Evolutionary conservation across 352 stramenopile genomes (phyloP), one percentile per base, ranked within the genome.

Genomic region (Pythium dissotocum): DNA sequence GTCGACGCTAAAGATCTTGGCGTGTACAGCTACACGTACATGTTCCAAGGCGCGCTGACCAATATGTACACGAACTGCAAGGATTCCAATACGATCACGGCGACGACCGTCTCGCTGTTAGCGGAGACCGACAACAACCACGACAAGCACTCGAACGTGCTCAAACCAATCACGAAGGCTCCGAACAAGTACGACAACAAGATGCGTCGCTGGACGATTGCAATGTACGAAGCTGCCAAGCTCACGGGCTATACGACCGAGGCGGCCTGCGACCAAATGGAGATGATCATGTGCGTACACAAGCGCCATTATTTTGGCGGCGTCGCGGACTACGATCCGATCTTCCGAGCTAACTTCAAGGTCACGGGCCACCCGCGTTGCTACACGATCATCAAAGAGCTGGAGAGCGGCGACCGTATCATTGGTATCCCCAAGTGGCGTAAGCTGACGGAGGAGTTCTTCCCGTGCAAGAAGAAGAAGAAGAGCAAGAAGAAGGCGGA

Each of bases 21-120:
- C 2, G 56, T 71, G 18, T 83, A 90, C 72, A 90, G 75, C 67
- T 91, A 89, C 77, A 75, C 77, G 42, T 90, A 91, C 73, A 44
- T 73, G 6, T 70, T 88, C 55, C 80, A 68, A 10, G 79, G 79
- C 1, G 71, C 64, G 9, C 46, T 89, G 21, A 62, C 65, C 26
- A 83, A 76, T 58, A 80, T 89, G 77, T 83, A 82, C 46, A 66
- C 64, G 7, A 77, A 82, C 49, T 91, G 83, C 65, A 70, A 72
- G 32, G 30, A 32, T 0, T 74, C 79, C 28, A 84, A 71, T 60
- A 80, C 66, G 0, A 75, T 82, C 40, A 42, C 21, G 8, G 58
- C 33, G 33, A 38, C 33, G 33, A 38, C 72, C 0, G 44, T 65
- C 13, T 65, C 60, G 14, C 46, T 75, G 7, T 12, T 75, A 21